A percentile compares a stretch with the other conserved stretches of the same genome.
Evolutionary conservation across 768 basidiomycete species (phyloP).

Genomic region (Podaxis mareebaensis): DNA sequence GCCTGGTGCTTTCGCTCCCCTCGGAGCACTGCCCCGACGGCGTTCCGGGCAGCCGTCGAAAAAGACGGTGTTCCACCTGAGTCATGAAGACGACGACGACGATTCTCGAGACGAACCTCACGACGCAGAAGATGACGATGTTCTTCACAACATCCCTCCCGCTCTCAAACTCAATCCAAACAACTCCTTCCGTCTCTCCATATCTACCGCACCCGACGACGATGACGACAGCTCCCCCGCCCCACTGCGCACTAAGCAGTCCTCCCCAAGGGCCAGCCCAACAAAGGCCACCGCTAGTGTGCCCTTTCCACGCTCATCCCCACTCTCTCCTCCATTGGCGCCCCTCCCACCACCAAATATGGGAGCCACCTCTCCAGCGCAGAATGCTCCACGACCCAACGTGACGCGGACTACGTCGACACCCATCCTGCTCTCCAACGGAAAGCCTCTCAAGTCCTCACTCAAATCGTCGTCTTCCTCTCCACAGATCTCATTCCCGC

Average conservation of each 20-base stretch:
- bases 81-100: constrained; percentile 10
- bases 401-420: constrained; percentile 38
- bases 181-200: constrained; percentile 18
- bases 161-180: constrained; percentile 25
- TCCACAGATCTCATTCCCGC: constrained; percentile 38
- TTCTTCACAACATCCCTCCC: constrained; percentile 16
- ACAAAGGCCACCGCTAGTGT: constrained; percentile 19
- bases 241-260: not conserved
- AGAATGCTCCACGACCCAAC: constrained; percentile 29
- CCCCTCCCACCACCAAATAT: constrained; percentile 17
- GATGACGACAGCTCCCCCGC: constrained; percentile 13
- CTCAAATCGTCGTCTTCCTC: constrained; percentile 55
- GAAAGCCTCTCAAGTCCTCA: constrained; percentile 85
- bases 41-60: not conserved
- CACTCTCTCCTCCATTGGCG: constrained; percentile 21
- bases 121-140: constrained; percentile 35
- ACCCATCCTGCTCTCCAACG: constrained; percentile 62
- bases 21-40: constrained; percentile 45
- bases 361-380: constrained; percentile 15
- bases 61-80: not conserved
- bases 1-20: constrained; percentile 49
- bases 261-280: too few relatives aligned
- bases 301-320: constrained; percentile 45
- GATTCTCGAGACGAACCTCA: constrained; percentile 1
- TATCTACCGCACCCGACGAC: constrained; percentile 20